Conservation (phyloP, 192 early-diverging fungal genomes). For the Jimgerdemannia lactiflua region DNA sequence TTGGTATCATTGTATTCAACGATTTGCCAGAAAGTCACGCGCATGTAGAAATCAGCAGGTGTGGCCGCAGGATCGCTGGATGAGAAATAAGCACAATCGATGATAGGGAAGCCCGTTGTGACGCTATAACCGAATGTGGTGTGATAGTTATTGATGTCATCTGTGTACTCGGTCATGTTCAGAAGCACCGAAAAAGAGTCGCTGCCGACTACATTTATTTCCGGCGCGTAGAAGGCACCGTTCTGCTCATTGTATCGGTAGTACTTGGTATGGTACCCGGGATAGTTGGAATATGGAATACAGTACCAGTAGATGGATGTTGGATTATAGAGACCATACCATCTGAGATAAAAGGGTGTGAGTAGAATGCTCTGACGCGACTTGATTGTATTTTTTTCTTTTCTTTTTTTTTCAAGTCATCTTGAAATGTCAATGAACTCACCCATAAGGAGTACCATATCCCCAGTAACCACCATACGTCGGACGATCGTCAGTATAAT, state of each 20-base stretch:
- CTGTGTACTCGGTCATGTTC: constrained; percentile 25
- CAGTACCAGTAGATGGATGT: constrained; percentile 17
- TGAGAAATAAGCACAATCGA: constrained; percentile 20
- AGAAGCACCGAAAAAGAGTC: constrained; percentile 13
- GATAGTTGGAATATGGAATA: constrained; percentile 18
- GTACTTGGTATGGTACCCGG: constrained; percentile 23
- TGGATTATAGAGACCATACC: constrained; percentile 24
- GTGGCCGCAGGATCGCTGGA: constrained; percentile 18
- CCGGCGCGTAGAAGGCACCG: constrained; percentile 34
- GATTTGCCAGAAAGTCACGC: constrained; percentile 20
- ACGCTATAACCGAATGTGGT: constrained; percentile 16
- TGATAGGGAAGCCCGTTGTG: constrained; percentile 11
- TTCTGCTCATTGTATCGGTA: constrained; percentile 19
- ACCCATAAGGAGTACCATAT: background rate
- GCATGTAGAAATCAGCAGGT: constrained; percentile 30
- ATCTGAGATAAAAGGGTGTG: background rate
- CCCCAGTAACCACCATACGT: background rate
- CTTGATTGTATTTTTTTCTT: too few species aligned
- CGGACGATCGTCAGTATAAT: background rate
- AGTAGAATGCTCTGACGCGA: background rate
- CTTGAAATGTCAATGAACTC: background rate
- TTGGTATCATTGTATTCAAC: constrained; percentile 32
- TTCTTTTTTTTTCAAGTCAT: background rate
- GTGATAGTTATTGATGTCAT: constrained; percentile 14
- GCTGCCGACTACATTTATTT: constrained; percentile 5